Base-by-base conservation (phyloP, 2,329 filamentous ascomycete species). In the Diaporthe vaccinii region DNA sequence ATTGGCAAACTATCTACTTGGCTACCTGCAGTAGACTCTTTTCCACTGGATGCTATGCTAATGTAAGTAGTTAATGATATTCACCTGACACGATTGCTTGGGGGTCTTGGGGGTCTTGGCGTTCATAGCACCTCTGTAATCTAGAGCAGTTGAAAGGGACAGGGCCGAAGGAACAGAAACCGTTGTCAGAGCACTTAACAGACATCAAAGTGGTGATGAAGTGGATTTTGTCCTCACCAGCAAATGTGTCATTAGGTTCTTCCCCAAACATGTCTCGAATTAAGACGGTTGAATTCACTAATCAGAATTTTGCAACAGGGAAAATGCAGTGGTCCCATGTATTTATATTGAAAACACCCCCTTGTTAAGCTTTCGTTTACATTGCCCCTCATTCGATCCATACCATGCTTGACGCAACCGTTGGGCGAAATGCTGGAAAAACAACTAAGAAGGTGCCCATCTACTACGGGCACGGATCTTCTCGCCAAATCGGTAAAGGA, bases 401-500 rank as follows among this genome's bases (percentile, higher is more conserved):
- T 31, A 34, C 28, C 15, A 1, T 34, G 28, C 15, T 22, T 57
- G 28, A 15, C 28, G 15, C 53, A 57, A 20, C 17, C 28, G 3
- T 31, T 57, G 28, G 20, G 9, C 7, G 20, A 6, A 34, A 31
- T 10, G 6, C 14, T 1, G 17, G 31, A 34, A 34, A 8, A 20
- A 2, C 28, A 58, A n/a, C 17, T 58, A 58, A 58, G 55, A 58
- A 39, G 57, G 57, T 36, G 57, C 57, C 57, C 57, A 59, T 59
- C 34, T 59, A 14, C 57, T 59, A 39, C 57, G 57, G 31, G 57
- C 57, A 39, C 57, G 57, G 20, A 59, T 59, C 15, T 36, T 59
- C 57, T 59, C 57, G 31, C 57, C 57, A 59, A n/a, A 59, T 22
- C 57, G 57, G 14, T 36, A 59, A 59, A 59, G 57, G 3, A 59